Percentiles rank a stretch among this genome's conserved stretches.
Conservation (phyloP, 2,329 filamentous ascomycete species). For the Colletotrichum orbiculare region DNA sequence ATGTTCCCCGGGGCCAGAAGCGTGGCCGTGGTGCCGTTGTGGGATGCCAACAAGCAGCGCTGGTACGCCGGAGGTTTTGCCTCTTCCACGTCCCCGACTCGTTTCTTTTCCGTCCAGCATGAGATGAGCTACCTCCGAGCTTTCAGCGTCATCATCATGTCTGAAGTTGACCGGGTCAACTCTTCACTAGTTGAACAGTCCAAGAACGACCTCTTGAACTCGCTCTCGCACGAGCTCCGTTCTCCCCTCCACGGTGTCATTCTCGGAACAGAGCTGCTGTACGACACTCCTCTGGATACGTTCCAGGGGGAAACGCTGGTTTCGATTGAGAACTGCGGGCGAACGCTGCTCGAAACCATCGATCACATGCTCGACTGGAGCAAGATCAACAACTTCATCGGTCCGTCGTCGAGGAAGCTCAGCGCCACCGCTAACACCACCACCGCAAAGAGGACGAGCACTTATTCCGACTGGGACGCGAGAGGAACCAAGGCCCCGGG, state of each 20-base stretch:
- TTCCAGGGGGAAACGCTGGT: constrained; percentile 55
- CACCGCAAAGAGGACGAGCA: neutral
- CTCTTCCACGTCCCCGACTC: constrained; percentile 57
- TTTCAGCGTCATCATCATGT: constrained; percentile 66
- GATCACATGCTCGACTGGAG: constrained; percentile 60
- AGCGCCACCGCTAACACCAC: constrained; percentile 8
- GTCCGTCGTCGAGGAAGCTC: neutral
- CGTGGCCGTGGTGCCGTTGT: constrained; percentile 59
- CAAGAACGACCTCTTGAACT: constrained; percentile 69
- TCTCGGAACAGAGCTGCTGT: constrained; percentile 62
- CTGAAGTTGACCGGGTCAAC: constrained; percentile 62
- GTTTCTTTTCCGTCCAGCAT: constrained; percentile 56
- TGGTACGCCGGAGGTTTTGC: constrained; percentile 63
- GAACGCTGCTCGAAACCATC: constrained; percentile 59
- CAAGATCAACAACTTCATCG: constrained; percentile 50
- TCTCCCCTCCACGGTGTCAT: constrained; percentile 71
- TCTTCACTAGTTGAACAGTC: constrained; percentile 53
- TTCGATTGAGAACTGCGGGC: constrained; percentile 57
- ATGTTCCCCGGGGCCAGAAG: constrained; percentile 57
- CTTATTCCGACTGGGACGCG: constrained; percentile 27
- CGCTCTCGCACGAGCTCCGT: constrained; percentile 70
- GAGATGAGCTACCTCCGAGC: constrained; percentile 63
- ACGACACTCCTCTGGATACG: constrained; percentile 59
- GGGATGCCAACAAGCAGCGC: constrained; percentile 56
- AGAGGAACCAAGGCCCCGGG: constrained; percentile 13